Evolutionary conservation across 495 filamentous ascomycete species (phyloP).

Genomic region (Paragyromitra xinjiangensis): DNA sequence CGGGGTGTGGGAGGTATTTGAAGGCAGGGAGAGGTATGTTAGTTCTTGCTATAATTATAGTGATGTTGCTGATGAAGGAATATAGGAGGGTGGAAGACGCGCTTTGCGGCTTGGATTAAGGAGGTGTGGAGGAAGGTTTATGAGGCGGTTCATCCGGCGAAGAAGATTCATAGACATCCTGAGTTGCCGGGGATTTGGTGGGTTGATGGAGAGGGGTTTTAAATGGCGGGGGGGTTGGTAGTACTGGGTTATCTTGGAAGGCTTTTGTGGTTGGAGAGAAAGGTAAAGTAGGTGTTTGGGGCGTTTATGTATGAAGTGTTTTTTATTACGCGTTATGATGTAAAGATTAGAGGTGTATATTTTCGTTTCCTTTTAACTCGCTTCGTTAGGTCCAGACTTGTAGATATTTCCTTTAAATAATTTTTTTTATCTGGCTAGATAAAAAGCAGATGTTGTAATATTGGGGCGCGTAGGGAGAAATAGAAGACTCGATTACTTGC

Average conservation of each 20-base stretch:
- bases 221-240: neutral
- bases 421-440: too few relatives aligned
- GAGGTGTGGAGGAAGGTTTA: neutral
- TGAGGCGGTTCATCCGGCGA: neutral
- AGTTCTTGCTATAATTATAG: neutral
- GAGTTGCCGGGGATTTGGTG: conserved; percentile 1
- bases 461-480: too few relatives aligned
- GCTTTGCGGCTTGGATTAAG: neutral
- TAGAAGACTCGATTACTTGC: too few relatives aligned
- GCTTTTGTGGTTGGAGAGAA: neutral
- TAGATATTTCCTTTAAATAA: too few relatives aligned
- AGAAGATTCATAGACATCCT: neutral
- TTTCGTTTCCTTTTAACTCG: too few relatives aligned
- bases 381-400: too few relatives aligned
- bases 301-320: too few relatives aligned
- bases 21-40: neutral
- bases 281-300: neutral
- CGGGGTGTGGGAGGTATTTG: neutral
- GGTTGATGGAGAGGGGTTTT: neutral
- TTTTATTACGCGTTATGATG: too few relatives aligned
- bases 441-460: too few relatives aligned
- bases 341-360: too few relatives aligned
- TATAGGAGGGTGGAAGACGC: neutral
- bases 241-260: neutral
- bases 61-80: neutral